These are phyloP conservation scores for Alternaria conjuncta DNA, from an alignment of 2,329 filamentous ascomycete genomes.

Conservation along the genomic window DNA sequence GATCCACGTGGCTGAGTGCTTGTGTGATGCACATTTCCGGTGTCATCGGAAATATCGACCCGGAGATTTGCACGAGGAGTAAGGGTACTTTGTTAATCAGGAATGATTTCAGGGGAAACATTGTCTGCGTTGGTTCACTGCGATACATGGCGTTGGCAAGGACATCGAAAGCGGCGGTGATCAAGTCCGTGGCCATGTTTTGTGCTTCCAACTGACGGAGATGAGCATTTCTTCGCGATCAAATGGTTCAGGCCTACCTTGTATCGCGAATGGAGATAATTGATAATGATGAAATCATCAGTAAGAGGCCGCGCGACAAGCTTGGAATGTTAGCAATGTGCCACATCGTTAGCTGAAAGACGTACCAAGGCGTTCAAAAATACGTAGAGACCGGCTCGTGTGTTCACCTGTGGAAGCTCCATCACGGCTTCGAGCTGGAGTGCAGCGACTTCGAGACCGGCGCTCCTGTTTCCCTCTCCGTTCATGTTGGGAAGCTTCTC, in stretches of 20 bases:
- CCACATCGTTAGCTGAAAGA: not conserved
- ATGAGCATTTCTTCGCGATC: slow-evolving; percentile 35
- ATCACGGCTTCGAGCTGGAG: slow-evolving; percentile 63
- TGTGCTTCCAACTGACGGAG: slow-evolving; percentile 72
- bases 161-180: slow-evolving; percentile 87
- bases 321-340: slow-evolving; percentile 57
- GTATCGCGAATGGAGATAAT: slow-evolving; percentile 84
- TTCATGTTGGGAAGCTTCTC: slow-evolving; percentile 53
- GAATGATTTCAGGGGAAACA: slow-evolving; percentile 83
- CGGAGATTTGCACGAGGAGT: slow-evolving; percentile 64
- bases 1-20: slow-evolving; percentile 68
- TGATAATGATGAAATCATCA: slow-evolving; percentile 79
- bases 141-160: slow-evolving; percentile 86
- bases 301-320: slow-evolving; percentile 81
- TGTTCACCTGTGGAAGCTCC: slow-evolving; percentile 75
- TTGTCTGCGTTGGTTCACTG: slow-evolving; percentile 63
- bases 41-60: slow-evolving; percentile 65
- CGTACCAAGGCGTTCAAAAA: slow-evolving; percentile 82
- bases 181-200: slow-evolving; percentile 78
- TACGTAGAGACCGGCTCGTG: slow-evolving; percentile 82
- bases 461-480: slow-evolving; percentile 49
- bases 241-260: slow-evolving; percentile 59
- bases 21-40: slow-evolving; percentile 70
- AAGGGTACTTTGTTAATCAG: slow-evolving; percentile 76
- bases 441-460: slow-evolving; percentile 49